Conservation (phyloP, 257 asterid species). For the Verbena officinalis region DNA sequence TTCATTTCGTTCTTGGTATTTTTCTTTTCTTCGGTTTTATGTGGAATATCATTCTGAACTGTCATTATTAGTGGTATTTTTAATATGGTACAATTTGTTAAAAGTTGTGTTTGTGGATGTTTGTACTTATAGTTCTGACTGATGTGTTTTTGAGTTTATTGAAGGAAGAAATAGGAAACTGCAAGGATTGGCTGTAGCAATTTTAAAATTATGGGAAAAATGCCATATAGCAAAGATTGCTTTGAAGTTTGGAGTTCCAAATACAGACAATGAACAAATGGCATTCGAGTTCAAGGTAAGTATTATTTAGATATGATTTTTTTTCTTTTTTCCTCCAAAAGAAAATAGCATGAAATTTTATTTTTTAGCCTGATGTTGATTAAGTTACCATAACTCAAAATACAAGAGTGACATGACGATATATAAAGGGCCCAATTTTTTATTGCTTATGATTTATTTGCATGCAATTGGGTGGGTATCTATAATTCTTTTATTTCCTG, state of each 20-base stretch:
- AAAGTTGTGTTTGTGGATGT: slow-evolving; percentile 3
- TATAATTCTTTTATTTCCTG: slow-evolving; percentile 29
- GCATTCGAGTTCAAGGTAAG: slow-evolving; percentile 92
- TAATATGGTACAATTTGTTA: slow-evolving; percentile 14
- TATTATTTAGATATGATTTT: slow-evolving; percentile 25
- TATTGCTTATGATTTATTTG: neutral
- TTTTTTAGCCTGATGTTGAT: neutral
- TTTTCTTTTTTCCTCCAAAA: no score
- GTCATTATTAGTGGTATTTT: slow-evolving; percentile 16
- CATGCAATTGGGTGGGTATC: slow-evolving; percentile 13
- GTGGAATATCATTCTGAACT: slow-evolving; percentile 8
- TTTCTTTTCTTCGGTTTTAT: slow-evolving; percentile 23
- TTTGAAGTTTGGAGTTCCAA: slow-evolving; percentile 86
- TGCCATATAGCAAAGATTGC: slow-evolving; percentile 95
- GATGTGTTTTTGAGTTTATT: slow-evolving; percentile 33
- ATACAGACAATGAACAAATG: slow-evolving; percentile 89
- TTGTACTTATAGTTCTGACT: slow-evolving; percentile 29
- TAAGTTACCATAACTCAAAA: neutral
- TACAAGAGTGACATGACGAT: neutral
- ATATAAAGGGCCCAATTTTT: no score
- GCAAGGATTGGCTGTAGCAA: slow-evolving; percentile 89
- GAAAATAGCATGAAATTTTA: neutral
- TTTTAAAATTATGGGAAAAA: slow-evolving; percentile 87
- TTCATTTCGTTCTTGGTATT: slow-evolving; percentile 92
- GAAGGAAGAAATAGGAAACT: slow-evolving; percentile 87